phyloP scores from a whole-genome alignment of 148 eudicot genomes.

The Chenopodium album region DNA sequence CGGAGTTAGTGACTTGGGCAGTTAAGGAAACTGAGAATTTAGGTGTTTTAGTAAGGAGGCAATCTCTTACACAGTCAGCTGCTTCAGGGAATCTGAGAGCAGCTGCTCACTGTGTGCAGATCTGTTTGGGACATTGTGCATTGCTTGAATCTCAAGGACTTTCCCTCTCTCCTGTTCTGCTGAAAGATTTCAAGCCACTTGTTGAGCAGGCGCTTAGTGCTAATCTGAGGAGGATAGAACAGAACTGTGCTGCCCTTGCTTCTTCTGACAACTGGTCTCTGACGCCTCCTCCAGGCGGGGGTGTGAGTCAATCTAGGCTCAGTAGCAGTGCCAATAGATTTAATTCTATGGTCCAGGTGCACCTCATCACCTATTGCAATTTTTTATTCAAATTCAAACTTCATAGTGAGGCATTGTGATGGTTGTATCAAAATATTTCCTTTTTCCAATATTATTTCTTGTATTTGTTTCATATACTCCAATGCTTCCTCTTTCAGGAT shows the following conservation, averaged over 20 bases:
- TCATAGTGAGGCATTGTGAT: no score
- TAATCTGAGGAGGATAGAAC: constrained; percentile 73
- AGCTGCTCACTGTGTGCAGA: constrained; percentile 68
- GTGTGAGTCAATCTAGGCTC: constrained; percentile 59
- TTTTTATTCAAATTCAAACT: not conserved
- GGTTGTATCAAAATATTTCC: not conserved
- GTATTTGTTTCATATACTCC: not conserved
- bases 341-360: constrained; percentile 81
- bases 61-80: constrained; percentile 56
- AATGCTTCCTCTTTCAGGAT: constrained; percentile 41
- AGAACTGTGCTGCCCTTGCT: constrained; percentile 67
- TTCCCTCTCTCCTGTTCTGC: constrained; percentile 65
- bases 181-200: constrained; percentile 65
- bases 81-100: constrained; percentile 70
- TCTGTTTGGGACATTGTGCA: constrained; percentile 68
- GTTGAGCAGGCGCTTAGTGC: constrained; percentile 63
- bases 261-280: constrained; percentile 89
- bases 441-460: not conserved
- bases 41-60: constrained; percentile 55
- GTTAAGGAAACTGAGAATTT: constrained; percentile 58
- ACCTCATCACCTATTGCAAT: not conserved
- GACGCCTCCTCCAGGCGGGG: constrained; percentile 44
- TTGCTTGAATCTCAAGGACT: constrained; percentile 76
- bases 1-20: constrained; percentile 92
- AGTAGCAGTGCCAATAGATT: constrained; percentile 80